Base-by-base conservation (phyloP, 345 rosid genomes). In the Brassica rapa region DNA sequence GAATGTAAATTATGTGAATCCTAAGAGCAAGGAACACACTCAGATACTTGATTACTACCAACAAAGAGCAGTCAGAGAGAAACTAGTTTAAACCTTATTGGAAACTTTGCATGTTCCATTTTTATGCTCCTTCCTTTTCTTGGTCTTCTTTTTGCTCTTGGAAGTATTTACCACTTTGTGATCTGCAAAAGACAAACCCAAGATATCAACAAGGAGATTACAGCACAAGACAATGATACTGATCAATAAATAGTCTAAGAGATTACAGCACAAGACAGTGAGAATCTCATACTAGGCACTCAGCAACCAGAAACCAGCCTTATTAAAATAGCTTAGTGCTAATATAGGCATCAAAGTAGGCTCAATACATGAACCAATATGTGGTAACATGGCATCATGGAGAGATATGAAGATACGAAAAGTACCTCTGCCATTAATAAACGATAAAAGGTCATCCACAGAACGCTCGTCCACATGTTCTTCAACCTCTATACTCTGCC, bases 391-490 rank as follows among this genome's bases (percentile, higher is more conserved):
- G 23, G n/a, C 35, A 69, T 29, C 43, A 23, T 33, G 12, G 68
- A 60, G 24, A 57, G 27, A 64, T 14, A 19, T 27, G 30, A 73
- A 61, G 73, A 66, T 46, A 24, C 27, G 39, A 63, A 51, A 51
- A 63, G 53, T 86, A 89, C 97, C 96, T 87, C 83, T 89, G 74
- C 97, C 90, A 80, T 93, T 91, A 70, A 93, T 93, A 83, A 85
- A 93, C 19, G 96, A 88, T 72, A 90, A 82, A 43, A 93, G 94
- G 66, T 94, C 98, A 78, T 94, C 98, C 76, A 90, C 98, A 53
- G 98, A 94, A 49, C 96, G 96, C 35, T 91, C 96, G 70, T 94
- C 98, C 1, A 83, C 92, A 69, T 1, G 86, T 74, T 89, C 96
- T 83, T 91, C 94, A 80, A 85, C 89, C 89, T 91, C 97, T 49